Evolutionary conservation across 2,329 filamentous ascomycete species (phyloP).

Genomic region (Fusarium lateritium): DNA sequence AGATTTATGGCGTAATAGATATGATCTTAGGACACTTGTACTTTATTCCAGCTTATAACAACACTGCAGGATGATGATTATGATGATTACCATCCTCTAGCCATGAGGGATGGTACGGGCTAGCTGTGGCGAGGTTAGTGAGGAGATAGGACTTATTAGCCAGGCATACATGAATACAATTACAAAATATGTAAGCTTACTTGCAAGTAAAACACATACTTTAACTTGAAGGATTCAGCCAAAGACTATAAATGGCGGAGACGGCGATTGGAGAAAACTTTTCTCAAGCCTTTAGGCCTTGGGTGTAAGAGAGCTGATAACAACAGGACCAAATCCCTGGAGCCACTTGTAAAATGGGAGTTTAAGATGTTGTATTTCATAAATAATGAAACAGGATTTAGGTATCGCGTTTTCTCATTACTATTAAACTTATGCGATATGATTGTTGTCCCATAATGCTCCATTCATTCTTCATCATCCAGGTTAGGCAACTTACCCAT

Average conservation of each 20-base stretch:
- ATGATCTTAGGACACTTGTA: not conserved
- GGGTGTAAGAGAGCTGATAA: not conserved
- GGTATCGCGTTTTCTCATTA: not conserved
- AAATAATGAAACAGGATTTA: not conserved
- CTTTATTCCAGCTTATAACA: not conserved
- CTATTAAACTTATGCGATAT: constrained; percentile 4
- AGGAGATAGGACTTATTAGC: not conserved
- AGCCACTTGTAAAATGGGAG: not conserved
- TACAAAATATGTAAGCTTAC: not conserved
- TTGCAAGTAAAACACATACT: not conserved
- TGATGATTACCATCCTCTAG: not conserved
- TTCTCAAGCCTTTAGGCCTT: not conserved
- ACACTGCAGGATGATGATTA: not conserved
- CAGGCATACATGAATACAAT: not conserved
- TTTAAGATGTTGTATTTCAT: not conserved
- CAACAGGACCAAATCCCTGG: not conserved
- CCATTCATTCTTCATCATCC: constrained; percentile 10
- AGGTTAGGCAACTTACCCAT: constrained; percentile 10
- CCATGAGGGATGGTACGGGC: not conserved
- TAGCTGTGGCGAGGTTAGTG: not conserved
- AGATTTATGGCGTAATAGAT: not conserved
- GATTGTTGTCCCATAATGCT: constrained; percentile 16
- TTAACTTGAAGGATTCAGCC: not conserved
- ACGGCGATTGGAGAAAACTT: not conserved
- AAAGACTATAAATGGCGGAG: not conserved